Base-by-base conservation (phyloP, 495 filamentous ascomycete genomes). In the Penicillium flavigenum region DNA sequence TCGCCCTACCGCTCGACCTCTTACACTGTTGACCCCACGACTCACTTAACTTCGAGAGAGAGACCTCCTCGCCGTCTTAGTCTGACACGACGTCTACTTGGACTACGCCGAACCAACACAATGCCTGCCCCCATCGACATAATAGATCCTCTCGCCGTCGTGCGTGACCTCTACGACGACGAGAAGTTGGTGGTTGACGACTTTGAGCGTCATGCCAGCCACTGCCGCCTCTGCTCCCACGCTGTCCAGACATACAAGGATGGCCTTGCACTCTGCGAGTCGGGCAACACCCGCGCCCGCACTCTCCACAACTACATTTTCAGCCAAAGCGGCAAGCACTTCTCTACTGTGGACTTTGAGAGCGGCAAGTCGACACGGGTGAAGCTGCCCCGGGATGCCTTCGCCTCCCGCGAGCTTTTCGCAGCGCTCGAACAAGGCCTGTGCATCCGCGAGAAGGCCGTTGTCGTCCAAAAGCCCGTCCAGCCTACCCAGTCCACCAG, bases 231-330 rank as follows among this genome's bases (percentile, higher is more conserved):
- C 22, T 84, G 81, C 58, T 62, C 62, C 14, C 51, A 72, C 29
- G 69, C 80, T 5, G 69, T 77, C 53, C 55, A 74, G 38, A 64
- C 67, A 19, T 61, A 64, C 53, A 61, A 52, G n/a, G 66, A 72
- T 42, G 67, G 75, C 26, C 61, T 62, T 10, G 65, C 64, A 27
- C 72, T 83, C 59, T 84, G 81, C 60, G 68, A 77, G 39, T 76
- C 74, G 47, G 81, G 81, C n/a, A 66, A 76, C 54, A 63, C 63
- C 45, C 70, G 72, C 39, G 81, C 81, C 48, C 47, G 65, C 50
- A 72, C 77, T 59, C 76, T 84, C n/a, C 68, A 70, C 56, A 66
- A 73, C 17, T 82, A 83, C 57, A 59, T 83, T 24, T 78, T 80
- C 71, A 72, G 71, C 59, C 71, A 75, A 59, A 72, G 72, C 39